These are phyloP conservation scores for Saccharomyces hybrid DNA, from an alignment of 1,139 yeast genomes.

Conservation along the genomic window DNA sequence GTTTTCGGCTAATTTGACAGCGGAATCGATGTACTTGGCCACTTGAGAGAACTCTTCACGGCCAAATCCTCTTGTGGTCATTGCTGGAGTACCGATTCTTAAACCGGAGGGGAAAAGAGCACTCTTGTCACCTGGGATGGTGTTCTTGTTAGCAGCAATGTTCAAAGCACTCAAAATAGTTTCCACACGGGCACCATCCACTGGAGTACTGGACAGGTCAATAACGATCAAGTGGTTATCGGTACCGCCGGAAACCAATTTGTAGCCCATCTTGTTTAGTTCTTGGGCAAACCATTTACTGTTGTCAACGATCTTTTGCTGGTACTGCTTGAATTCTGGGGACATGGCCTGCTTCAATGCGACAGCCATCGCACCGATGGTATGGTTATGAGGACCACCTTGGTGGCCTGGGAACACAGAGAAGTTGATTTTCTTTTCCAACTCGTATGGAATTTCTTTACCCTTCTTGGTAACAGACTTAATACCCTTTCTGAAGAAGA, in stretches of 20 bases:
- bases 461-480: constrained; percentile 80
- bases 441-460: constrained; percentile 75
- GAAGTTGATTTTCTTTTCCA: constrained; percentile 85
- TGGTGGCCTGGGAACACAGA: constrained; percentile 98
- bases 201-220: constrained; percentile 72
- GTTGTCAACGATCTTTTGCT: constrained; percentile 69
- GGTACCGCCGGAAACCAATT: constrained; percentile 85
- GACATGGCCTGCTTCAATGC: constrained; percentile 84
- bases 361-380: constrained; percentile 90
- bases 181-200: constrained; percentile 95
- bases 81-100: constrained; percentile 96
- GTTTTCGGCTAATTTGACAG: constrained; percentile 58
- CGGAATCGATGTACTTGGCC: constrained; percentile 68
- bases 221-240: constrained; percentile 89
- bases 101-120: constrained; percentile 93
- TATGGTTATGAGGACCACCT: constrained; percentile 98
- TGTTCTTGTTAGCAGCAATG: constrained; percentile 92
- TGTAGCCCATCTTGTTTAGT: constrained; percentile 59
- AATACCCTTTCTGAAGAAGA: constrained; percentile 88
- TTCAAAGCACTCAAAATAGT: constrained; percentile 81
- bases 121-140: constrained; percentile 92
- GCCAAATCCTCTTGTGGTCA: constrained; percentile 93
- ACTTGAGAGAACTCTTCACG: constrained; percentile 70
- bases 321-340: constrained; percentile 83
- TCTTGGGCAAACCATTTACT: constrained; percentile 72